Conservation (phyloP, 2,329 filamentous ascomycete genomes). For the Xylariaceae sp. region DNA sequence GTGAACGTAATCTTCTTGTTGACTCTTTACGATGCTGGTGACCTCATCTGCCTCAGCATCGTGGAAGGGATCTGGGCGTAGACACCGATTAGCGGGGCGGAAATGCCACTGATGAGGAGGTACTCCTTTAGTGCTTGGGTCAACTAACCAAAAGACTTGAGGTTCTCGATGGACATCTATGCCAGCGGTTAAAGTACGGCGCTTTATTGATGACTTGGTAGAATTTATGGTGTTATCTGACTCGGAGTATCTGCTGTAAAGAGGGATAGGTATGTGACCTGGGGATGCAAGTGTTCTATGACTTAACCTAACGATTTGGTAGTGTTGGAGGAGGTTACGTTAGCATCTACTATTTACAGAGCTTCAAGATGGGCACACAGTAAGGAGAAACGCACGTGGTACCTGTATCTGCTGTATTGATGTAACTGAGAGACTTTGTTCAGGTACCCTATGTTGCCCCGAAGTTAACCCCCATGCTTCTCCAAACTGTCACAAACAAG, state of each 20-base stretch:
- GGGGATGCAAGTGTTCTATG: too few relatives aligned
- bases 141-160: constrained; percentile 83
- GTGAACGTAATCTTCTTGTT: constrained; percentile 94
- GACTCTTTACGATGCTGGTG: constrained; percentile 81
- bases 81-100: constrained; percentile 13
- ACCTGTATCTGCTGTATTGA: too few relatives aligned
- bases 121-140: constrained; percentile 9
- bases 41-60: constrained; percentile 89
- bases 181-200: background rate
- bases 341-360: too few relatives aligned
- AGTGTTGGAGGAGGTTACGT: too few relatives aligned
- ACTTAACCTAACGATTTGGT: too few relatives aligned
- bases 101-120: constrained; percentile 1
- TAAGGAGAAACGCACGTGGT: too few relatives aligned
- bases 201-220: background rate
- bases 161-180: constrained; percentile 92
- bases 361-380: too few relatives aligned
- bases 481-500: too few relatives aligned
- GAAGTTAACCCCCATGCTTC: too few relatives aligned
- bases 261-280: too few relatives aligned
- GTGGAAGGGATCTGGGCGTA: constrained; percentile 88
- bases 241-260: background rate
- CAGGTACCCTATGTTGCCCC: too few relatives aligned
- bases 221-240: background rate
- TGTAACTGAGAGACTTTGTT: too few relatives aligned